Conservation (phyloP, 345 rosid genomes). For the Populus nigra region DNA sequence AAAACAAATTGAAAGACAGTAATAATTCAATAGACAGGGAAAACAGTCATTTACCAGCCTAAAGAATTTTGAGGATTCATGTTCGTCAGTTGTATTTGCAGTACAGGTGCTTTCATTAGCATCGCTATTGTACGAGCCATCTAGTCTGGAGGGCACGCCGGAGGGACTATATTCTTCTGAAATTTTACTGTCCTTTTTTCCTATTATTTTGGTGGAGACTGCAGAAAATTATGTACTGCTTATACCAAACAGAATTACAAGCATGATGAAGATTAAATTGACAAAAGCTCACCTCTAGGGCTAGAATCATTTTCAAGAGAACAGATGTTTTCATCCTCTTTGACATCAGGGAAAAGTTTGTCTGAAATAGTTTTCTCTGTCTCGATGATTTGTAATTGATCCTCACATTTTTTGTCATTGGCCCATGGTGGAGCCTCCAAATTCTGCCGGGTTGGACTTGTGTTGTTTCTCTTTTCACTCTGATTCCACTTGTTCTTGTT, state of each 20-base stretch:
- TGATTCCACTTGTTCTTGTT: slow-evolving; percentile 36
- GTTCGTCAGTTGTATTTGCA: slow-evolving; percentile 19
- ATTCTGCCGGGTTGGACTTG: slow-evolving; percentile 20
- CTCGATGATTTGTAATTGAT: slow-evolving; percentile 19
- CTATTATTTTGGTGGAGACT: slow-evolving; percentile 20
- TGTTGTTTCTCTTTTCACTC: slow-evolving; percentile 27
- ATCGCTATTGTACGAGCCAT: slow-evolving; percentile 11
- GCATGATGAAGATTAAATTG: neutral
- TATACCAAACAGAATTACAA: slow-evolving; percentile 3
- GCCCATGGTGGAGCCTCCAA: slow-evolving; percentile 18
- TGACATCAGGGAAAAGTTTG: slow-evolving; percentile 11
- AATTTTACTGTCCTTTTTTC: neutral
- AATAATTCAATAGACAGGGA: neutral
- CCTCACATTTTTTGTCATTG: slow-evolving; percentile 11
- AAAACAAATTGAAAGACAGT: neutral
- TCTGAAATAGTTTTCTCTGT: slow-evolving; percentile 3
- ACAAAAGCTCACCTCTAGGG: slow-evolving; percentile 28
- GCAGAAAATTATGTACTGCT: slow-evolving; percentile 14
- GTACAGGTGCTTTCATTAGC: slow-evolving; percentile 19
- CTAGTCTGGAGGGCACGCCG: slow-evolving; percentile 16
- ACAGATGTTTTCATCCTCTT: slow-evolving; percentile 14
- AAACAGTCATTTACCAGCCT: slow-evolving; percentile 30
- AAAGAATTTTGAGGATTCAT: slow-evolving; percentile 25
- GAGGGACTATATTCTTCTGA: slow-evolving; percentile 13
- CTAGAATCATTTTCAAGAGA: slow-evolving; percentile 11